Evolutionary conservation across 305 asterid species (phyloP), one percentile per base, ranked within the genome.

Genomic region (Fraxinus platypoda): DNA sequence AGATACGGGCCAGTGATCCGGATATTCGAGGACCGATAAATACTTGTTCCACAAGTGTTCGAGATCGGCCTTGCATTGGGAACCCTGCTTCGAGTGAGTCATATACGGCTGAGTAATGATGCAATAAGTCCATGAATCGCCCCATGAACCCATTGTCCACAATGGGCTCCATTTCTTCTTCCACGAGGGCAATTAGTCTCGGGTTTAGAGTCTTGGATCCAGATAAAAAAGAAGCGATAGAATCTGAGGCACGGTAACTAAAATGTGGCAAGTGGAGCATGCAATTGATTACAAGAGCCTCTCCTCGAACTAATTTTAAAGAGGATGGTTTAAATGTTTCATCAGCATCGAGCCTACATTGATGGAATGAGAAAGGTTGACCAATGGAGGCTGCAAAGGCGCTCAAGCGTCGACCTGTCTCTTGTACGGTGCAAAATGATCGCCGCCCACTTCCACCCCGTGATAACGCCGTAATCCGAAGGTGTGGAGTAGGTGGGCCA

Each of bases 211-310:
- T 86, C 49, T 87, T 88, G 0, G 93, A 83, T 41, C 91, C 92
- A 5, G 95, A 82, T 77, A 94, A 25, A 68, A 94, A 94, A 0
- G 98, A 93, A 0, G 89, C 79, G 0, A 93, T 87, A 15, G 98
- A 93, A 9, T 88, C 91, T 8, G 91, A 81, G 71, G 94, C 81
- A 25, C 98, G 92, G 3, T 88, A 81, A 26, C 81, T 90, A 9
- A 87, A 91, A 86, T 94, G 96, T 3, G 98, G 98, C 73, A 94
- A 23, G 86, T 92, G 96, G 35, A 91, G 72, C 97, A 92, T 93
- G 72, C 98, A 94, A 64, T 94, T 94, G 11, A 93, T 52, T 3
- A 94, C 59, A 0, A 94, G 54, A 3, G 93, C 92, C 76, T 94
- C 98, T 0, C 97, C 98, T 66, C 92, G 80, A 0, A 93, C 94